phyloP scores from a whole-genome alignment of 495 filamentous ascomycete species.

The Recurvomyces mirabilis region DNA sequence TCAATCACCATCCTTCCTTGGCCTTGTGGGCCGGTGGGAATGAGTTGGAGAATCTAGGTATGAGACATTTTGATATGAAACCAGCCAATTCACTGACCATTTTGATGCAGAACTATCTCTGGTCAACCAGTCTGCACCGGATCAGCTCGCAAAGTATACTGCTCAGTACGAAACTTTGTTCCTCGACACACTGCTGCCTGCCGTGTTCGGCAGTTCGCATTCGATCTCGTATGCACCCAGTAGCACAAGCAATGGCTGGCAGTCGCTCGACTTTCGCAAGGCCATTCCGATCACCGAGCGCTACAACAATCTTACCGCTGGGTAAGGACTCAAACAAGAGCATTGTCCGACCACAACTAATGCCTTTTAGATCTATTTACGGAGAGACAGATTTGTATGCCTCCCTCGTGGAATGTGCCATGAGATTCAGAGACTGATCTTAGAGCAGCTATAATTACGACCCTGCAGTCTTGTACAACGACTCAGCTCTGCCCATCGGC shows the following conservation, averaged over 20 bases:
- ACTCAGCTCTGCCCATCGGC: slow-evolving; percentile 45
- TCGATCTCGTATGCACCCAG: slow-evolving; percentile 59
- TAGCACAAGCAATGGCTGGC: slow-evolving; percentile 55
- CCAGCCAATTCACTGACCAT: too few relatives aligned
- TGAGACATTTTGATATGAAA: too few relatives aligned
- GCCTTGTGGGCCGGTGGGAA: slow-evolving; percentile 44
- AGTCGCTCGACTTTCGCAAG: slow-evolving; percentile 44
- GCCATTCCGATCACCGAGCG: slow-evolving; percentile 49
- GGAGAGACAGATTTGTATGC: slow-evolving; percentile 61
- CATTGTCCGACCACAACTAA: too few relatives aligned
- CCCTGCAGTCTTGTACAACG: slow-evolving; percentile 44
- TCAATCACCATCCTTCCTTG: slow-evolving; percentile 59
- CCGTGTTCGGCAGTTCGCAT: slow-evolving; percentile 52
- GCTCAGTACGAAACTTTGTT: slow-evolving; percentile 54
- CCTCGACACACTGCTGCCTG: slow-evolving; percentile 46
- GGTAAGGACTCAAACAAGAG: too few relatives aligned
- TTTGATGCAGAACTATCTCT: slow-evolving; percentile 41
- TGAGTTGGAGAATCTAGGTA: too few relatives aligned
- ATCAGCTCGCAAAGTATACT: slow-evolving; percentile 36
- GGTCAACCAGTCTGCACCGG: slow-evolving; percentile 37
- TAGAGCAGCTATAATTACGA: slow-evolving; percentile 63
- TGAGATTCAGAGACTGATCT: too few relatives aligned
- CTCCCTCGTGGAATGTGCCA: too few relatives aligned
- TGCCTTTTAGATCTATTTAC: slow-evolving; percentile 45
- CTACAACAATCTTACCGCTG: slow-evolving; percentile 39